Conservation (phyloP, 2,329 filamentous ascomycete genomes). For the Claviceps purpurea region DNA sequence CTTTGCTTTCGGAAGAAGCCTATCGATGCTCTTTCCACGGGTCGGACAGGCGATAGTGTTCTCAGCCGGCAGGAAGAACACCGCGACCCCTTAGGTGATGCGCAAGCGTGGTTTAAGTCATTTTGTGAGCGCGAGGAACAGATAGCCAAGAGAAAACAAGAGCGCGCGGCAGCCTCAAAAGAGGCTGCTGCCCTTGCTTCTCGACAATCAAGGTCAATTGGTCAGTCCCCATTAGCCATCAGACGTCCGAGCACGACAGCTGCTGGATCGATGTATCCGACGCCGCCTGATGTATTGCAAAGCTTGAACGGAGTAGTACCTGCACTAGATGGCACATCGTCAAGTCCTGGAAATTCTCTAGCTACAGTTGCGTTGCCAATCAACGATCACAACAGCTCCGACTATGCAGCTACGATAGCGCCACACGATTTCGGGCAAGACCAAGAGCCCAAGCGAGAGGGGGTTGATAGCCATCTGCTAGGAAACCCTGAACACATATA, state of each 20-base stretch:
- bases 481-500: conserved; percentile 47
- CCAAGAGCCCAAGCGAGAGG: conserved; percentile 31
- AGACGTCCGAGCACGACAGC: conserved; percentile 34
- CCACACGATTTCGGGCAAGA: conserved; percentile 17
- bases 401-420: conserved; percentile 10
- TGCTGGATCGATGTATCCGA: conserved; percentile 52
- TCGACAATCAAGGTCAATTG: conserved; percentile 29
- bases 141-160: conserved; percentile 34
- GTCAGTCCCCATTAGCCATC: conserved; percentile 37
- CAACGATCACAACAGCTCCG: conserved; percentile 12
- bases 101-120: conserved; percentile 34
- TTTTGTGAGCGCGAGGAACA: conserved; percentile 33
- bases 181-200: conserved; percentile 30
- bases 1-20: conserved; percentile 39
- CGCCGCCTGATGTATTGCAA: conserved; percentile 54
- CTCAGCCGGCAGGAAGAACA: conserved; percentile 25
- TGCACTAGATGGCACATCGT: conserved; percentile 40
- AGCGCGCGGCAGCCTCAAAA: conserved; percentile 30
- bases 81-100: conserved; percentile 35
- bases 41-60: conserved; percentile 25
- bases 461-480: conserved; percentile 27
- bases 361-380: conserved; percentile 19
- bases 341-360: conserved; percentile 38
- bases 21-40: conserved; percentile 26
- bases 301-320: conserved; percentile 38